Conservation (phyloP, 2,329 filamentous ascomycete genomes). For the Fusarium tuaranense region DNA sequence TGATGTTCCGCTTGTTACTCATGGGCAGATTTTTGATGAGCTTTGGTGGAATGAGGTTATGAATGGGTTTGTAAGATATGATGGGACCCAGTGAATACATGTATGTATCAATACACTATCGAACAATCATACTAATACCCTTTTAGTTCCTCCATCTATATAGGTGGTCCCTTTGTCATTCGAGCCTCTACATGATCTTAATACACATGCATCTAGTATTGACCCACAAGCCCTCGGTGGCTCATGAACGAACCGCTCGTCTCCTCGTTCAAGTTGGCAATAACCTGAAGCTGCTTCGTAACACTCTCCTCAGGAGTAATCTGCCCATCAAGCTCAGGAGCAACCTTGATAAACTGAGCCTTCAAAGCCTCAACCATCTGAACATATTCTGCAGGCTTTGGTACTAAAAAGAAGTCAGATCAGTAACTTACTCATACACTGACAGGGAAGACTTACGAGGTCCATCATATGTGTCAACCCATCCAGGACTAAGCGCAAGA, state of each 20-base stretch:
- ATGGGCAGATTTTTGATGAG: neutral
- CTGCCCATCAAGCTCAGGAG: neutral
- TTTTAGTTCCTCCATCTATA: neutral
- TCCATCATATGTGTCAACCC: neutral
- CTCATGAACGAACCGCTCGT: neutral
- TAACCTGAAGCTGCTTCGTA: neutral
- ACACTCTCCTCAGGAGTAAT: constrained; percentile 1
- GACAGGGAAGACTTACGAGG: neutral
- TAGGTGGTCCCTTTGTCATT: neutral
- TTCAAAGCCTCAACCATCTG: neutral
- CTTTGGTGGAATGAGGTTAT: neutral
- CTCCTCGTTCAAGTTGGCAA: neutral
- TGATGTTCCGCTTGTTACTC: neutral
- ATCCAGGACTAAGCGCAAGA: neutral
- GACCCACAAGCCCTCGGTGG: neutral
- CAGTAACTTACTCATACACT: neutral
- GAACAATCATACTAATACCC: neutral
- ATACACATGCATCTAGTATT: neutral
- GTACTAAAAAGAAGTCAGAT: neutral
- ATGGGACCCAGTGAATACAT: neutral
- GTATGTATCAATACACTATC: neutral
- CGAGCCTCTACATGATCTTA: neutral
- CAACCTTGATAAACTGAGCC: neutral
- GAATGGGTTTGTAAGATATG: neutral
- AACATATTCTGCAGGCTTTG: neutral